phyloP scores from a whole-genome alignment of 371 early-diverging fungal genomes.

The Lichtheimia ramosa region DNA sequence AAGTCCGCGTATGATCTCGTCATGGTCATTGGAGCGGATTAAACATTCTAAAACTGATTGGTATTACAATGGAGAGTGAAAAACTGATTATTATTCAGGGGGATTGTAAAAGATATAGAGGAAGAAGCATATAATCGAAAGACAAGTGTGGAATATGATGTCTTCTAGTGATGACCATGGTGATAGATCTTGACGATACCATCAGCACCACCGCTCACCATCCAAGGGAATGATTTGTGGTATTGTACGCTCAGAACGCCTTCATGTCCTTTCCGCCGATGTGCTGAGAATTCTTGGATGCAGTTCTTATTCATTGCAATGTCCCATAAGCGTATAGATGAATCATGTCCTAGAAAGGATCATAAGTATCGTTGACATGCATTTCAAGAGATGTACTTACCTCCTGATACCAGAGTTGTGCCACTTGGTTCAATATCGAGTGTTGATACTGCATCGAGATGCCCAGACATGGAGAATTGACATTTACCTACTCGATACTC shows the following conservation, averaged over 20 bases:
- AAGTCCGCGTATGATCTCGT: neutral
- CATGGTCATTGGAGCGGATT: neutral
- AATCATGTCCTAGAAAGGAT: slow-evolving; percentile 70
- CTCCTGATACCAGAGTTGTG: slow-evolving; percentile 71
- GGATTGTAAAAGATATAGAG: neutral
- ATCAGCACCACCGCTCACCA: slow-evolving; percentile 83
- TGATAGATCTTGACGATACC: slow-evolving; percentile 65
- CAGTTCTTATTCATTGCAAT: slow-evolving; percentile 59
- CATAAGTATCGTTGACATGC: neutral
- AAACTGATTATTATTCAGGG: neutral
- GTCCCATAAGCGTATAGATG: slow-evolving; percentile 83
- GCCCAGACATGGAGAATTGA: slow-evolving; percentile 65
- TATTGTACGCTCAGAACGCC: slow-evolving; percentile 72
- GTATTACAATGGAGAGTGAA: neutral
- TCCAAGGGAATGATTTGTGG: slow-evolving; percentile 63
- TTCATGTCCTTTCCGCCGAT: slow-evolving; percentile 77
- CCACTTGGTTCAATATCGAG: slow-evolving; percentile 74
- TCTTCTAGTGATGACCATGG: slow-evolving; percentile 30
- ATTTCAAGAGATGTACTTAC: slow-evolving; percentile 26
- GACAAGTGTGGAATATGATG: too few species aligned
- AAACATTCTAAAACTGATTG: neutral
- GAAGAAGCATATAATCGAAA: too few species aligned
- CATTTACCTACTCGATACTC: slow-evolving; percentile 48
- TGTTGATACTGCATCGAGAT: slow-evolving; percentile 69
- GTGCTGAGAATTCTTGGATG: slow-evolving; percentile 78